A percentile compares a stretch with the other conserved stretches of the same genome.
Evolutionary conservation across 495 filamentous ascomycete genomes (phyloP).

Genomic region (Articulospora tetracladia): DNA sequence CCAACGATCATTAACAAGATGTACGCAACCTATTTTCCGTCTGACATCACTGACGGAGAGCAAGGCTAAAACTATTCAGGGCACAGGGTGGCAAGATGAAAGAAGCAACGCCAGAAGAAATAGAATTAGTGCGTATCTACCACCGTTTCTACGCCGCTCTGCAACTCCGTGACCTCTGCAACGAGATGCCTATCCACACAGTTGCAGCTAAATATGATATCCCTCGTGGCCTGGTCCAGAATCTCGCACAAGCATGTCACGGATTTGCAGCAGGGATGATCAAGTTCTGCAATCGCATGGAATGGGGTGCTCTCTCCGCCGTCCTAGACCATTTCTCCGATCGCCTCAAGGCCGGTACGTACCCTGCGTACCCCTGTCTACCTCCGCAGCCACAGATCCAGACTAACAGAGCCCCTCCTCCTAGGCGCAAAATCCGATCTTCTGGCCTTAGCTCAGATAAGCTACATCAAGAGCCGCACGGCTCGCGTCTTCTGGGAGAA

Average conservation of each 20-base stretch:
- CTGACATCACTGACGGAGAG: neutral
- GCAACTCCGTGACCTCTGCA: constrained; percentile 78
- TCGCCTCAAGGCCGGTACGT: constrained; percentile 59
- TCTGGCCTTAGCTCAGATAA: constrained; percentile 68
- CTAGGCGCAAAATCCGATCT: constrained; percentile 72
- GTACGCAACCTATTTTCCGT: constrained; percentile 34
- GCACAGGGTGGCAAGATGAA: constrained; percentile 65
- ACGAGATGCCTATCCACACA: constrained; percentile 66
- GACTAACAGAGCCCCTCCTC: constrained; percentile 30
- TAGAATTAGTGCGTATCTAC: constrained; percentile 60
- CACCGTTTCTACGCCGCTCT: constrained; percentile 77
- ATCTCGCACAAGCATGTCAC: constrained; percentile 68
- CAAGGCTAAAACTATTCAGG: constrained; percentile 43
- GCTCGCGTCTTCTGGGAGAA: constrained; percentile 76
- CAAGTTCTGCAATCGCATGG: constrained; percentile 56
- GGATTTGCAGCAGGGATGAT: constrained; percentile 77
- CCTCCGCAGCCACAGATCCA: neutral
- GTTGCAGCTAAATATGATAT: constrained; percentile 68
- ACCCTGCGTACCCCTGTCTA: neutral
- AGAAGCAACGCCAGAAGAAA: constrained; percentile 58
- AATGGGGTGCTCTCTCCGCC: constrained; percentile 57
- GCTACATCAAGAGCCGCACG: constrained; percentile 74
- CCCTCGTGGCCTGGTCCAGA: constrained; percentile 68
- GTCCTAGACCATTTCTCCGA: constrained; percentile 75
- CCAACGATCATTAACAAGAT: constrained; percentile 69